Percentiles rank a stretch among this genome's conserved stretches.
phyloP scores from a whole-genome alignment of 768 basidiomycete genomes.

The Tricholoma furcatifolium region DNA sequence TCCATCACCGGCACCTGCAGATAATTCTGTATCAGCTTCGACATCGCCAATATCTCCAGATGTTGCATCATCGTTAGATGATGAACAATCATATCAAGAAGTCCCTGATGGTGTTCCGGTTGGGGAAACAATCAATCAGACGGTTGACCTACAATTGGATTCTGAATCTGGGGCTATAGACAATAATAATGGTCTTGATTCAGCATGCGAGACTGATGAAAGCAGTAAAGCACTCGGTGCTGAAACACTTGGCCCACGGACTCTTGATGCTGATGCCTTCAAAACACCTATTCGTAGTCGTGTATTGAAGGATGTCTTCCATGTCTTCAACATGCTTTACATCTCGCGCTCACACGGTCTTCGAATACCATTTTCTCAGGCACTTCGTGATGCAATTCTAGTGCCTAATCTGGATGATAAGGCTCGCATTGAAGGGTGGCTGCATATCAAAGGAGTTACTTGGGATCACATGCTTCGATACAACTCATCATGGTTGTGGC shows the following conservation, averaged over 20 bases:
- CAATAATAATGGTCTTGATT: not conserved
- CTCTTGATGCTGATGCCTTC: not conserved
- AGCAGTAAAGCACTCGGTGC: not conserved
- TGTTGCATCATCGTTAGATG: not conserved
- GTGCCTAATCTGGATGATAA: constrained; percentile 22
- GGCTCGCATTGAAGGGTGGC: not conserved
- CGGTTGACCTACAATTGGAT: not conserved
- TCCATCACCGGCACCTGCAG: too few relatives aligned
- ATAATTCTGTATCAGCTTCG: not conserved
- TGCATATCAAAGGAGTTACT: not conserved
- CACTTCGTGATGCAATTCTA: constrained; percentile 23
- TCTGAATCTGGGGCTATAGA: too few relatives aligned
- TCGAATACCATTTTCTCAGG: constrained; percentile 17
- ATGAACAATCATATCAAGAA: not conserved
- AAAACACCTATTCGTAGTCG: constrained; percentile 11
- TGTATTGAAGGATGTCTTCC: constrained; percentile 28
- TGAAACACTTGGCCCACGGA: not conserved
- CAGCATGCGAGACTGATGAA: not conserved
- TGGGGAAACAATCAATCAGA: not conserved
- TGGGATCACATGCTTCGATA: not conserved
- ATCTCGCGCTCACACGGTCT: constrained; percentile 25
- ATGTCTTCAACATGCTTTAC: constrained; percentile 28
- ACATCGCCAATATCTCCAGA: not conserved
- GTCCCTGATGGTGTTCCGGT: not conserved
- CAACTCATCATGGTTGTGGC: constrained; percentile 13